phyloP scores from a whole-genome alignment of 2,329 filamentous ascomycete genomes.

The Ascochyta pisi region DNA sequence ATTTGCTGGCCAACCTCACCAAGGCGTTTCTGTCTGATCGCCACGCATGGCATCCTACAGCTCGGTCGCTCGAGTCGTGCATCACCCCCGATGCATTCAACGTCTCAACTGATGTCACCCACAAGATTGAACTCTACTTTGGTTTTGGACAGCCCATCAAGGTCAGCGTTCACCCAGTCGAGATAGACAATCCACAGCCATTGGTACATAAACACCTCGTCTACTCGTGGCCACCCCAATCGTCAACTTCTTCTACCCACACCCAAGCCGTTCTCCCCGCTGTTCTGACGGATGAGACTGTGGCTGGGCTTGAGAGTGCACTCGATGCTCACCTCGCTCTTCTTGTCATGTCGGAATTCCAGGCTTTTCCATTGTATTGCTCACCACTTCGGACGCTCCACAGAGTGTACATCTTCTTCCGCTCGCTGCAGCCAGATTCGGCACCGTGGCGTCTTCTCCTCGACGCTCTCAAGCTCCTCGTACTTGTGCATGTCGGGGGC shows the following conservation, averaged over 20 bases:
- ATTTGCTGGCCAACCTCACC: constrained; percentile 37
- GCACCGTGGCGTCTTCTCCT: constrained; percentile 34
- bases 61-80: constrained; percentile 36
- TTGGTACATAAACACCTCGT: constrained; percentile 45
- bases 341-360: constrained; percentile 44
- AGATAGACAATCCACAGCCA: constrained; percentile 23
- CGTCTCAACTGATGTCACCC: constrained; percentile 25
- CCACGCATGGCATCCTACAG: constrained; percentile 47
- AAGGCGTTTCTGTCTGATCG: constrained; percentile 40
- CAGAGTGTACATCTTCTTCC: constrained; percentile 44
- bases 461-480: constrained; percentile 47
- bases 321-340: constrained; percentile 43
- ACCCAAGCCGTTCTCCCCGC: constrained; percentile 46
- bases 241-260: constrained; percentile 22
- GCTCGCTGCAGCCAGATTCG: constrained; percentile 25
- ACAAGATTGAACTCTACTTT: constrained; percentile 42
- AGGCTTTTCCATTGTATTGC: constrained; percentile 43
- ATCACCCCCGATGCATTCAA: constrained; percentile 27
- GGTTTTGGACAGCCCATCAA: constrained; percentile 43
- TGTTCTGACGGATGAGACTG: constrained; percentile 32
- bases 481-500: constrained; percentile 49
- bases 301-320: constrained; percentile 24
- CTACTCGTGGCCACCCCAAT: constrained; percentile 46
- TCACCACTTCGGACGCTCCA: constrained; percentile 44
- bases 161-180: constrained; percentile 35